A percentile compares a stretch with the other conserved stretches of the same genome.
Evolutionary conservation across 257 asterid genomes (phyloP).

Genomic region (Oldenlandia corymbosa): DNA sequence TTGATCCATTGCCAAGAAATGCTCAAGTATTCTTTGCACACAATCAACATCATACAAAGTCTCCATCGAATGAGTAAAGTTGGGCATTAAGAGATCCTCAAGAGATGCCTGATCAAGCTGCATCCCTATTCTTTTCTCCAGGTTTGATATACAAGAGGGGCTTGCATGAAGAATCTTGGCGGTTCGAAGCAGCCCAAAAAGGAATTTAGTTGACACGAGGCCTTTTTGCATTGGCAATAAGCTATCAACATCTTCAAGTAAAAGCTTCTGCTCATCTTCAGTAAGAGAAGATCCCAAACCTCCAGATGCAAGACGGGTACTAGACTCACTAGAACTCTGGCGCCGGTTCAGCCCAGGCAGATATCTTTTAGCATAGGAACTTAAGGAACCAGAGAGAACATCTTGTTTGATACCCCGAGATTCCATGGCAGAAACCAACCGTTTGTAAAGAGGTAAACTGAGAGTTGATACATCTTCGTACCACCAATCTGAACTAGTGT

Average conservation of each 20-base stretch:
- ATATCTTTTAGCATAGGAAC: conserved; percentile 61
- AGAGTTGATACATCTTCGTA: conserved; percentile 82
- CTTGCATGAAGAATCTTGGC: conserved; percentile 75
- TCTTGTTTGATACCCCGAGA: conserved; percentile 64
- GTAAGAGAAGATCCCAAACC: conserved; percentile 41
- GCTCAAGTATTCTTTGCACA: conserved; percentile 70
- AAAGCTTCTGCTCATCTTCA: conserved; percentile 77
- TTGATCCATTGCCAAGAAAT: conserved; percentile 79
- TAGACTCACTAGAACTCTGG: conserved; percentile 42
- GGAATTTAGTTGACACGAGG: conserved; percentile 57
- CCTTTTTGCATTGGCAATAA: conserved; percentile 85
- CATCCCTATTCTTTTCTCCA: conserved; percentile 82
- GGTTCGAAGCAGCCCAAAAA: conserved; percentile 77
- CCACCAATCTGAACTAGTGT: conserved; percentile 87
- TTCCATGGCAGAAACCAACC: conserved; percentile 69
- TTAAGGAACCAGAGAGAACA: conserved; percentile 67
- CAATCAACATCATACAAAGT: conserved; percentile 92
- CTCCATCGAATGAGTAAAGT: conserved; percentile 79
- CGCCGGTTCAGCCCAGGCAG: conserved; percentile 81
- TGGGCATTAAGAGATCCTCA: conserved; percentile 95
- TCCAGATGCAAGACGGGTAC: conserved; percentile 40
- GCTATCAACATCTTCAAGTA: conserved; percentile 71
- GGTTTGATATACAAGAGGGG: conserved; percentile 46
- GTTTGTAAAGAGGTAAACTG: conserved; percentile 64
- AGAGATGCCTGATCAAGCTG: conserved; percentile 94